Evolutionary conservation across 441 rosid genomes (phyloP), one percentile per base, ranked within the genome.

Genomic region (Dalechampia spathulata): DNA sequence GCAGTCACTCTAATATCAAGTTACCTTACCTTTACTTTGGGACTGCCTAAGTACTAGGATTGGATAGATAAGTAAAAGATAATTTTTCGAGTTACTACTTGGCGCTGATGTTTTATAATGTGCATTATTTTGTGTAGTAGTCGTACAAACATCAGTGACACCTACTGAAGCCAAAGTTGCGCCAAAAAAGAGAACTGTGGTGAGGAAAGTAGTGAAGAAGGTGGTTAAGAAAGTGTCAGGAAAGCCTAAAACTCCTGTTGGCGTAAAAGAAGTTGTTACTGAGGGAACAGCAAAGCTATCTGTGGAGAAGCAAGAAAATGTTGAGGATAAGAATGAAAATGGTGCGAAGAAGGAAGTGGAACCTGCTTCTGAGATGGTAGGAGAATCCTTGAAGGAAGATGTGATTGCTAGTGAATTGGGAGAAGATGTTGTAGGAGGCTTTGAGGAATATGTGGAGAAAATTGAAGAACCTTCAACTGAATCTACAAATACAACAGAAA

Each of bases 151-250:
- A 43, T 41, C 17, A 20, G 40, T 46, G 47, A 64, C 69, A 2
- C 70, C 65, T 3, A 28, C 4, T 8, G 77, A 65, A 25, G 46
- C 65, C 28, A 70, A 72, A 57, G 68, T 34, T 66, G 44, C 27
- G 15, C 49, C 73, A 0, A 65, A 67, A n/a, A 59, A 60, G 11
- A 66, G 55, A 42, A 49, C 60, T 12, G 68, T 49, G 9, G 75
- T 60, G 44, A 78, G 36, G 68, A 66, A 52, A 43, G 60, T 66
- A 26, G 65, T 71, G 2, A 66, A 52, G 48, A 66, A 54, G 48
- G 61, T 43, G 7, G 71, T 58, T 27, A 80, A 65, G 73, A 76
- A 65, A 70, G 57, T 49, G 39, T 38, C 57, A 0, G 78, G 59
- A 25, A 73, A 63, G 55, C 25, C 55, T 17, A 73, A 45, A 62